phyloP scores from a whole-genome alignment of 306 rosid genomes.

The Cucumis melo region DNA sequence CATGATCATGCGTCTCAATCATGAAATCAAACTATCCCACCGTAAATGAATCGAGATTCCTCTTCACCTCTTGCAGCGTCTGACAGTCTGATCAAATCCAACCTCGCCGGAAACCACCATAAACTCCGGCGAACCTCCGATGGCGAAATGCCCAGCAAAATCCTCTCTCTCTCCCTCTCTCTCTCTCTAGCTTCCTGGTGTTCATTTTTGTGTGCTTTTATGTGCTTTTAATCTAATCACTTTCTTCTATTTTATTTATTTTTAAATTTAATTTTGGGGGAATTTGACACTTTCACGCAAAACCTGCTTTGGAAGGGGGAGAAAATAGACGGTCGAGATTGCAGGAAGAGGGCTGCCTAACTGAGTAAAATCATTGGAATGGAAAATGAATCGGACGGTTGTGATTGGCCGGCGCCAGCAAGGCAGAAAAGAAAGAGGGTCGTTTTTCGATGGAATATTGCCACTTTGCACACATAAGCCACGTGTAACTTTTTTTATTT shows the following conservation, averaged over 20 bases:
- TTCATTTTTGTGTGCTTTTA: background rate
- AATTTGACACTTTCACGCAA: constrained; percentile 11
- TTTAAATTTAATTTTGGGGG: background rate
- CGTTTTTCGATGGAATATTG: constrained; percentile 21
- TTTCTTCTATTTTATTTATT: background rate
- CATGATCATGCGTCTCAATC: constrained; percentile 29
- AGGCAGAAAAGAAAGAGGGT: constrained; percentile 21
- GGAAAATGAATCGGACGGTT: constrained; percentile 10
- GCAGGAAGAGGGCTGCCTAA: background rate
- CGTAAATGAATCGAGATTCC: background rate
- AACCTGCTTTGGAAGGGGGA: background rate
- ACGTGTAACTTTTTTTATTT: constrained; percentile 19
- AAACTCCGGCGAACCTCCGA: background rate
- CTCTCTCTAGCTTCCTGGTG: background rate
- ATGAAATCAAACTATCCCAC: constrained; percentile 13
- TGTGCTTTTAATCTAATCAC: constrained; percentile 11
- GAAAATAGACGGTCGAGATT: constrained; percentile 11
- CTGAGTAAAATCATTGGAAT: constrained; percentile 1
- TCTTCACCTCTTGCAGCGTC: background rate
- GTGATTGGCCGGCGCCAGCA: constrained; percentile 16
- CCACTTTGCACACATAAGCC: constrained; percentile 18
- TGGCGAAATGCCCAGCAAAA: background rate
- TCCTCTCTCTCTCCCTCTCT: background rate
- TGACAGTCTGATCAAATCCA: background rate
- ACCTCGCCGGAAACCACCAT: background rate